phyloP scores from a whole-genome alignment of 305 asterid species.

The Fraxinus floribunda region DNA sequence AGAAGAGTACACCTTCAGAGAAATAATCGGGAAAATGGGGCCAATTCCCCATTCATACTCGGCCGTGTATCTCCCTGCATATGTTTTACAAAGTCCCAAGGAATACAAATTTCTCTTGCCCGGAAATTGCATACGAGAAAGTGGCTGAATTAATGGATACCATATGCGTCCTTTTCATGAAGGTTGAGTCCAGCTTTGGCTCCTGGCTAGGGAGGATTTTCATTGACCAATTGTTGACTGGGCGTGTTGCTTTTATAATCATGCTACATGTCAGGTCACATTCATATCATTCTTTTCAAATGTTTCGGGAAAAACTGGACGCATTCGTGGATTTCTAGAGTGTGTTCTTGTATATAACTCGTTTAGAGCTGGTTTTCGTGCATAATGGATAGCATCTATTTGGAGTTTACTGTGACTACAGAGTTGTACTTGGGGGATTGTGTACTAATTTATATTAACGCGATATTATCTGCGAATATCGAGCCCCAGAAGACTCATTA shows the following conservation, averaged over 20 bases:
- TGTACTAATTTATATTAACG: slow-evolving; percentile 15
- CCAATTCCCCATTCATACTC: slow-evolving; percentile 92
- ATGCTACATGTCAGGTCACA: slow-evolving; percentile 38
- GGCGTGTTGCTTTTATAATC: slow-evolving; percentile 41
- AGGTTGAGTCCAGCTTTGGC: slow-evolving; percentile 40
- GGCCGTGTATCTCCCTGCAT: slow-evolving; percentile 88
- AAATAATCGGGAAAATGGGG: slow-evolving; percentile 91
- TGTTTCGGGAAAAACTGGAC: slow-evolving; percentile 29
- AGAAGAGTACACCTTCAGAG: slow-evolving; percentile 85
- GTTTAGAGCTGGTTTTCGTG: slow-evolving; percentile 28
- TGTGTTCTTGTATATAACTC: slow-evolving; percentile 56
- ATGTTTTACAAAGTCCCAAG: slow-evolving; percentile 74
- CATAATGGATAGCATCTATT: slow-evolving; percentile 3
- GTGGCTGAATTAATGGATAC: slow-evolving; percentile 43
- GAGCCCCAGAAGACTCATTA: slow-evolving; percentile 23
- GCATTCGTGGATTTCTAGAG: slow-evolving; percentile 45
- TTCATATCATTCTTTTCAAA: slow-evolving; percentile 44
- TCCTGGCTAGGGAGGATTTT: slow-evolving; percentile 31
- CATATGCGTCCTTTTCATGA: slow-evolving; percentile 29
- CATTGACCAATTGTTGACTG: slow-evolving; percentile 41
- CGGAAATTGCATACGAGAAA: slow-evolving; percentile 77
- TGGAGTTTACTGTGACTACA: slow-evolving; percentile 25
- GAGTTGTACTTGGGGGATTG: slow-evolving; percentile 17
- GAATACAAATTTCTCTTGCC: slow-evolving; percentile 72
- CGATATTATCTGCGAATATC: slow-evolving; percentile 23